Base-by-base conservation (phyloP, 805 yeast species). In the Metschnikowia vanudenii region DNA sequence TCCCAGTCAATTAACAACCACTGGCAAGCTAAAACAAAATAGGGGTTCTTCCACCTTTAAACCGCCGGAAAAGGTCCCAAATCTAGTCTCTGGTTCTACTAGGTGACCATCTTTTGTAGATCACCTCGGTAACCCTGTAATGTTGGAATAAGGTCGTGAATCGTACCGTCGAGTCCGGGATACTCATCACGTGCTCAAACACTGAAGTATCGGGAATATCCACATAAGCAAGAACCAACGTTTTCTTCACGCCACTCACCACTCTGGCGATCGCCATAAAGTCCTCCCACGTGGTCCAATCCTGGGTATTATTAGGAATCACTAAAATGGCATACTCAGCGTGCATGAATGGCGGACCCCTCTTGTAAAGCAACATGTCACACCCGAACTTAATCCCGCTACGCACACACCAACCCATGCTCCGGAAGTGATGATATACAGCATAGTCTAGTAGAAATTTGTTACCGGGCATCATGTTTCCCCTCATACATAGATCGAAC, bases 321-420 rank as follows among this genome's bases (percentile, higher is more conserved):
- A 86, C 69, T 38, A 78, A 59, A 3, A 88, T 68, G 6, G 92
- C 88, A 63, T 80, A 88, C 61, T 90, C 96, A 0, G 99, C 97
- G 62, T 94, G 99, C 41, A 85, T 81, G 62, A 91, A 89, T 1
- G 97, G 97, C 8, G 98, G 99, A 0, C 99, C 99, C 47, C 92
- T 73, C 44, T 84, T 81, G 63, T 94, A 94, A 4, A 94, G 71
- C 8, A 94, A 67, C 64, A 72, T 85, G 57, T 91, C 95, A n/a
- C 87, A 78, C 2, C 97, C 96, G 64, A 94, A 94, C 64, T 94
- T 94, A 46, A 90, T 79, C 0, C 98, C 99, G 0, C 91, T 80
- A 48, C 95, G 75, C 2, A 85, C 94, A 70, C 97, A 92, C 97
- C 98, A 94, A 0, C 97, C 97, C 20, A 80, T 74, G 0, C 96